A percentile compares a stretch with the other conserved stretches of the same genome.
These are phyloP conservation scores for Aspergillus nomiae DNA, from an alignment of 2,329 filamentous ascomycete genomes.

Conservation along the genomic window DNA sequence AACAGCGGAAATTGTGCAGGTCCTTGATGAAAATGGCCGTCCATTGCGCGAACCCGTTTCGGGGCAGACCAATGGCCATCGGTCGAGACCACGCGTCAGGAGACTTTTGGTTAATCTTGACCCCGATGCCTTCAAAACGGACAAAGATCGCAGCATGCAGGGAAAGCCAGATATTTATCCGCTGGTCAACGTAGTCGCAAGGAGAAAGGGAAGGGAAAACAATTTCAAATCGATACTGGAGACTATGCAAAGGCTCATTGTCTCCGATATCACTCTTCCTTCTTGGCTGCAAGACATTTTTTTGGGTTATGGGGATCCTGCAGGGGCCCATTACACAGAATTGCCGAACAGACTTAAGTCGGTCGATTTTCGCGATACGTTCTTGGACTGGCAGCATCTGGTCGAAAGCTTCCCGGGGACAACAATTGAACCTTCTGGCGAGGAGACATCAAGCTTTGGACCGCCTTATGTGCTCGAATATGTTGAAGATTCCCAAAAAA, in stretches of 20 bases:
- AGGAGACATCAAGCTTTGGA: slow-evolving; percentile 71
- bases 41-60: slow-evolving; percentile 61
- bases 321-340: slow-evolving; percentile 81
- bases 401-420: slow-evolving; percentile 87
- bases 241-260: slow-evolving; percentile 81
- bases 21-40: slow-evolving; percentile 82
- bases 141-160: slow-evolving; percentile 65
- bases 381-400: slow-evolving; percentile 92
- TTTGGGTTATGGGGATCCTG: slow-evolving; percentile 92
- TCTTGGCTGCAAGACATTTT: slow-evolving; percentile 96
- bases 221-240: slow-evolving; percentile 95
- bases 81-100: slow-evolving; percentile 60
- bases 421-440: slow-evolving; percentile 75
- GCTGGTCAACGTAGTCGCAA: slow-evolving; percentile 79
- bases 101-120: slow-evolving; percentile 82
- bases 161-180: slow-evolving; percentile 81
- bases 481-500: slow-evolving; percentile 53
- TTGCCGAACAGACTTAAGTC: slow-evolving; percentile 75
- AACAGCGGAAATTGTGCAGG: slow-evolving; percentile 80
- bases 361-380: slow-evolving; percentile 91
- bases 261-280: slow-evolving; percentile 83
- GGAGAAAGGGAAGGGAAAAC: slow-evolving; percentile 85
- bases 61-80: slow-evolving; percentile 65
- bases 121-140: slow-evolving; percentile 72
- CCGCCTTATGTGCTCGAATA: slow-evolving; percentile 86